Percentiles rank a stretch among this genome's conserved stretches.
These are phyloP conservation scores for Jacaranda copaia DNA, from an alignment of 257 asterid species.

Conservation along the genomic window DNA sequence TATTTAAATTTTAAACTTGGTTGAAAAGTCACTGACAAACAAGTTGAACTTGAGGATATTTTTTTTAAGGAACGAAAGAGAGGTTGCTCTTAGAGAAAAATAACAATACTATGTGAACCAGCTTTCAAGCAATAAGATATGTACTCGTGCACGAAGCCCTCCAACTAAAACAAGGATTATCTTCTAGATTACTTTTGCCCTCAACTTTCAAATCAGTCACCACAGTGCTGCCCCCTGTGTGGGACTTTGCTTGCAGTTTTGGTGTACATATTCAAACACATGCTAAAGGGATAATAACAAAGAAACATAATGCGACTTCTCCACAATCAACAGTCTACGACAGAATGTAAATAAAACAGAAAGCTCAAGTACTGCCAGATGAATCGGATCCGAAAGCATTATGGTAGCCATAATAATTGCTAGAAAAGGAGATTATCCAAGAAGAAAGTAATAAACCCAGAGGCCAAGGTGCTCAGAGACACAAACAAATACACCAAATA, in stretches of 20 bases:
- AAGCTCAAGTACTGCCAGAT: conserved; percentile 20
- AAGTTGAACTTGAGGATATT: too few relatives aligned
- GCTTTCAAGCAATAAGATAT: too few relatives aligned
- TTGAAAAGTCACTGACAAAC: too few relatives aligned
- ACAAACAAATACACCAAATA: background rate
- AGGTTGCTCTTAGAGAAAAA: too few relatives aligned
- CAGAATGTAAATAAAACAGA: background rate
- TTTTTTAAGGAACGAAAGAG: too few relatives aligned
- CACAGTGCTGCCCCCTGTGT: too few relatives aligned
- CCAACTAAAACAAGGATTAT: too few relatives aligned
- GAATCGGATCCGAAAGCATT: conserved; percentile 12
- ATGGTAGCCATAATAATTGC: background rate
- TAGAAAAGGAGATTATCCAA: background rate
- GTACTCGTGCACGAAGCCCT: too few relatives aligned
- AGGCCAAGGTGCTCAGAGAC: conserved; percentile 12
- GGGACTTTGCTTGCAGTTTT: background rate
- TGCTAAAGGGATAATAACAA: background rate
- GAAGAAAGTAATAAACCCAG: background rate
- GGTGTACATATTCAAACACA: background rate
- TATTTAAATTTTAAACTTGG: background rate
- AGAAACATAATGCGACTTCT: background rate
- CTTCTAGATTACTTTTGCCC: too few relatives aligned
- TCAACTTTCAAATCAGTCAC: too few relatives aligned
- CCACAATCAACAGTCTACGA: background rate
- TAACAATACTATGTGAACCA: too few relatives aligned